Conservation (phyloP, 495 filamentous ascomycete species). For the Schizothecium vesticola region DNA sequence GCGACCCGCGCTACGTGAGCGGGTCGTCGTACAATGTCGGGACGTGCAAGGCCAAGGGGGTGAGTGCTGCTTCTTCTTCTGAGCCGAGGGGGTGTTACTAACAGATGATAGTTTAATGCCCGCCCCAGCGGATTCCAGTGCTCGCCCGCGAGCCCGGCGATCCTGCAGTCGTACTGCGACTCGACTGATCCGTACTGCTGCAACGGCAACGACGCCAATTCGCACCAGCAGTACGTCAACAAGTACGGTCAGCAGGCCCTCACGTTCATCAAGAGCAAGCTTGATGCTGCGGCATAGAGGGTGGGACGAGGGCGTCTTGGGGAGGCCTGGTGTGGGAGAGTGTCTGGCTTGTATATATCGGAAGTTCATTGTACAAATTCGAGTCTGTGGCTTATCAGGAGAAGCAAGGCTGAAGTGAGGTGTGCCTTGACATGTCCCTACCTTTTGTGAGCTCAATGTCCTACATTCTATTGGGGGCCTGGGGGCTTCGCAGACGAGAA, state of each 20-base stretch:
- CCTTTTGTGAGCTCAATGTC: background rate
- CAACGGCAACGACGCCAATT: constrained; percentile 51
- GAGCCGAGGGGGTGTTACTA: background rate
- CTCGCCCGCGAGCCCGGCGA: constrained; percentile 34
- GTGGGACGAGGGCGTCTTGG: background rate
- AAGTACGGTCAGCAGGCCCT: constrained; percentile 56
- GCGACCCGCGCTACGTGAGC: constrained; percentile 48
- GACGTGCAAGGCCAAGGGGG: constrained; percentile 52
- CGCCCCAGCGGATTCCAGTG: constrained; percentile 53
- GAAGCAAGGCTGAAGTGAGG: too few relatives aligned
- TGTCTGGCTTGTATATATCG: background rate
- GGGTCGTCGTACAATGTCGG: constrained; percentile 59
- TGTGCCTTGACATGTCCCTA: too few relatives aligned
- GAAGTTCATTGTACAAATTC: background rate
- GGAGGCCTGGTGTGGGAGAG: background rate
- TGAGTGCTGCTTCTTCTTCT: constrained; percentile 34
- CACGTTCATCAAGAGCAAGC: constrained; percentile 44
- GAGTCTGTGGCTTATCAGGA: background rate
- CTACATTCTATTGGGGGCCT: background rate
- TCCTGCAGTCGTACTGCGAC: constrained; percentile 60
- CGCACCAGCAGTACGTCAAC: constrained; percentile 53
- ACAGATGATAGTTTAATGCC: constrained; percentile 43
- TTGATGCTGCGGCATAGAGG: background rate
- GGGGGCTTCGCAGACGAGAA: too few relatives aligned
- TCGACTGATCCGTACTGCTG: constrained; percentile 59